A percentile compares a stretch with the other conserved stretches of the same genome.
Conservation (phyloP, 2,329 filamentous ascomycete species). For the Ambrosiella xylebori region DNA sequence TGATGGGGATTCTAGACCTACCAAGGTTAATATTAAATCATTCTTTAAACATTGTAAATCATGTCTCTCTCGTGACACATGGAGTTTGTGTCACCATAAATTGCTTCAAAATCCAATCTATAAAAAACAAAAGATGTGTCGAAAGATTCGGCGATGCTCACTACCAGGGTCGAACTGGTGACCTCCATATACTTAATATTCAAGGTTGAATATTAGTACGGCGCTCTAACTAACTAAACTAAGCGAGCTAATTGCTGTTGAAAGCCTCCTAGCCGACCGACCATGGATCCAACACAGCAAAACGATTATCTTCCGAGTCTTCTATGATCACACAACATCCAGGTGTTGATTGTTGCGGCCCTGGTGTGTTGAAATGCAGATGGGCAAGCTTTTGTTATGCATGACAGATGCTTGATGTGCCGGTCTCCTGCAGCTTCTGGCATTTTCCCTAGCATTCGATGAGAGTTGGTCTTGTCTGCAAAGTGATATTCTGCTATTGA, state of each 20-base stretch:
- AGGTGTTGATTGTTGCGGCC: too few relatives aligned
- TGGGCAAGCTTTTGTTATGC: too few relatives aligned
- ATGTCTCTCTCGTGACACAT: not conserved
- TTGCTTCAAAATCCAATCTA: not conserved
- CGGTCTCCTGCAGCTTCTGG: too few relatives aligned
- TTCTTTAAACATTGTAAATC: not conserved
- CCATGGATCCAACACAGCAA: too few relatives aligned
- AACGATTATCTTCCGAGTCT: too few relatives aligned
- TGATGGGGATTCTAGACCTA: not conserved
- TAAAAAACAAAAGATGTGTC: not conserved
- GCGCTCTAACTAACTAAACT: conserved; percentile 13
- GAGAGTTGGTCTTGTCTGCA: too few relatives aligned
- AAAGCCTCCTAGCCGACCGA: not conserved
- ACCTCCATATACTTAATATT: conserved; percentile 11
- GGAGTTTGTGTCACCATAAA: too few relatives aligned
- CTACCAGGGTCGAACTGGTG: conserved; percentile 13
- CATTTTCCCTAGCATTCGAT: too few relatives aligned
- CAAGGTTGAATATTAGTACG: conserved; percentile 11
- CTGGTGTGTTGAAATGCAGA: too few relatives aligned
- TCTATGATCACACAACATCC: too few relatives aligned
- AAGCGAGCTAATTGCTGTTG: conserved; percentile 10
- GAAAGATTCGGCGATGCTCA: conserved; percentile 3
- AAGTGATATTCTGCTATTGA: too few relatives aligned
- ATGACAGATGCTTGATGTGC: too few relatives aligned
- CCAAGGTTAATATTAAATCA: not conserved